Conservation (phyloP, 345 rosid genomes). For the Populus tremula region DNA sequence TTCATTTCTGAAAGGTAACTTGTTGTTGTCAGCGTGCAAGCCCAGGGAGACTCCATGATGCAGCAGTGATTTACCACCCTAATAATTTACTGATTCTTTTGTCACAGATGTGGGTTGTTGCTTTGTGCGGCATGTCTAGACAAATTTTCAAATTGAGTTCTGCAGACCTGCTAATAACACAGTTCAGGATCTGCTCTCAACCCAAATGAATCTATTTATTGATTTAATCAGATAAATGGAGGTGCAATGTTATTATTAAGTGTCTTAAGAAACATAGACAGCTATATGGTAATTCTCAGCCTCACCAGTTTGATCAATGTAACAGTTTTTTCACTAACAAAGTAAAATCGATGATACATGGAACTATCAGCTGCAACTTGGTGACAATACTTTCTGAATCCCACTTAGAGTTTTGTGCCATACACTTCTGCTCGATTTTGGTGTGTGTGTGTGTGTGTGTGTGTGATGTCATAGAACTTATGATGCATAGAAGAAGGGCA, state of each 20-base stretch:
- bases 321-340: neutral
- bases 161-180: neutral
- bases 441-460: neutral
- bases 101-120: neutral
- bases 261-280: neutral
- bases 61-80: neutral
- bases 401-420: neutral
- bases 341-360: neutral
- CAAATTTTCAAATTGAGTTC: neutral
- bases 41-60: neutral
- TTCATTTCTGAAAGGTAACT: neutral
- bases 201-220: neutral
- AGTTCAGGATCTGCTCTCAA: neutral
- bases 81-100: neutral
- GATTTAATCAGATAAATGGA: neutral
- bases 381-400: neutral
- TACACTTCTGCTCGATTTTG: neutral
- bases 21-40: neutral
- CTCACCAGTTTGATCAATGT: neutral
- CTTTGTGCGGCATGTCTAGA: conserved; percentile 5
- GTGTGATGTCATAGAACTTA: neutral
- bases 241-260: neutral
- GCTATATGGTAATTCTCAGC: neutral
- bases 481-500: neutral
- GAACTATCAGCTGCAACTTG: neutral